These are phyloP conservation scores for Rhizoctonia solani DNA, from an alignment of 1,284 basidiomycete genomes.

Conservation along the genomic window DNA sequence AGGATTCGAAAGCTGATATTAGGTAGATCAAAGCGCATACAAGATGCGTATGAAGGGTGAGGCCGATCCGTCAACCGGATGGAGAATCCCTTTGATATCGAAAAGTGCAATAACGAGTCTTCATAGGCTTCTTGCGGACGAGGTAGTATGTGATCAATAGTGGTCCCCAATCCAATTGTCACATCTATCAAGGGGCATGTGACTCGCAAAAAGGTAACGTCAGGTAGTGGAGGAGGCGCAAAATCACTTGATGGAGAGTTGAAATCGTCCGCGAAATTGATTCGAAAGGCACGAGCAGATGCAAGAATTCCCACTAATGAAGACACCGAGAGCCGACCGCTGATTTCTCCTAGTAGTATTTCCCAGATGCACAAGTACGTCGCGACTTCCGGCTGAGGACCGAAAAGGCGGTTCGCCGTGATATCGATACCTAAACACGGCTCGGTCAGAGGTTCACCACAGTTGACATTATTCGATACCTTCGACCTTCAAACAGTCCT, in stretches of 20 bases:
- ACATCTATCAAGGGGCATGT: conserved; percentile 57
- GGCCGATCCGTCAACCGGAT: conserved; percentile 39
- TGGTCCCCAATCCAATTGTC: conserved; percentile 44
- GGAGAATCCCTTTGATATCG: conserved; percentile 58
- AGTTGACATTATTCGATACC: conserved; percentile 12
- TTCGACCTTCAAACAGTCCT: conserved; percentile 39
- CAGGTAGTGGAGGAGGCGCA: conserved; percentile 65
- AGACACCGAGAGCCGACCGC: conserved; percentile 59
- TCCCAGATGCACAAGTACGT: conserved; percentile 94
- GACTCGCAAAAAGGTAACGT: conserved; percentile 79
- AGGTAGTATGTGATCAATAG: neutral
- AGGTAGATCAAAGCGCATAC: conserved; percentile 29
- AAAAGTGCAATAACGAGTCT: conserved; percentile 52
- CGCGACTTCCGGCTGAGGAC: conserved; percentile 78
- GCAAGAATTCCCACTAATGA: conserved; percentile 60
- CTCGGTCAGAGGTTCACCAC: conserved; percentile 60
- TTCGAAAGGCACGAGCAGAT: conserved; percentile 61
- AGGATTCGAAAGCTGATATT: conserved; percentile 13
- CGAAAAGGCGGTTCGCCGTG: conserved; percentile 82
- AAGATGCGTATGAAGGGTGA: conserved; percentile 1
- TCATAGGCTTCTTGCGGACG: neutral
- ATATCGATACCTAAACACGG: conserved; percentile 69
- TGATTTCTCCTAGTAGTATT: conserved; percentile 65
- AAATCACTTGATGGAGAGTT: conserved; percentile 82
- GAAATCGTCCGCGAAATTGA: conserved; percentile 72